Conservation (phyloP, 1,284 basidiomycete species). For the Pisolithus thermaeus region DNA sequence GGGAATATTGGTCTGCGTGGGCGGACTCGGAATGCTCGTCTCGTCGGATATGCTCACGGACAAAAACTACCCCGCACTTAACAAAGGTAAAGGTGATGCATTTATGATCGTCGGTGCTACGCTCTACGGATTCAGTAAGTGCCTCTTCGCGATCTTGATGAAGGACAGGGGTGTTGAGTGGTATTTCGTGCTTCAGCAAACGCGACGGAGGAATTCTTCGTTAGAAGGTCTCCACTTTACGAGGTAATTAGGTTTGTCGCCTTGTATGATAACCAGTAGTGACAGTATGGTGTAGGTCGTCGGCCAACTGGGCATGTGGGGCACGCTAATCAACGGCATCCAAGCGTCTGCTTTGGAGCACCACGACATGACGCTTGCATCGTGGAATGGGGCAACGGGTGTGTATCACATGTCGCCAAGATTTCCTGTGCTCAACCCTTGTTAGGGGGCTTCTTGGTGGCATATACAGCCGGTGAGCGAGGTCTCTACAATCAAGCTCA, state of each 20-base stretch:
- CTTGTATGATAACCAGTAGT: neutral
- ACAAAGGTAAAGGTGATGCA: constrained; percentile 71
- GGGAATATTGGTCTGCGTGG: constrained; percentile 71
- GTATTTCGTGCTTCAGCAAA: constrained; percentile 47
- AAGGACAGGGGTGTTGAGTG: neutral
- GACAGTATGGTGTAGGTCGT: constrained; percentile 45
- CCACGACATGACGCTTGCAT: constrained; percentile 51
- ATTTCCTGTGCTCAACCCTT: constrained; percentile 5
- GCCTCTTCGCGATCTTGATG: neutral
- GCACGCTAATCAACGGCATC: constrained; percentile 72
- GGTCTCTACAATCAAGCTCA: neutral
- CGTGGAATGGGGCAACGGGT: constrained; percentile 71
- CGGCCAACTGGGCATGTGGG: constrained; percentile 81
- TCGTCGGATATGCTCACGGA: constrained; percentile 64
- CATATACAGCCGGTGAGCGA: constrained; percentile 56
- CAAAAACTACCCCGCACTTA: constrained; percentile 62
- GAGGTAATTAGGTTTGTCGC: constrained; percentile 39
- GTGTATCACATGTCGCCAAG: constrained; percentile 13
- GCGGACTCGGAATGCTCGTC: constrained; percentile 73
- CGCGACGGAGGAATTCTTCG: constrained; percentile 82
- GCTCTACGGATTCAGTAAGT: constrained; percentile 77
- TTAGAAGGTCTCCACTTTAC: constrained; percentile 73
- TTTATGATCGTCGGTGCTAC: constrained; percentile 84
- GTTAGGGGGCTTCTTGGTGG: constrained; percentile 65
- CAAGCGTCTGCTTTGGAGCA: too few relatives aligned